Conservation (phyloP, 23 red algal species). For the Gracilaria caudata region DNA sequence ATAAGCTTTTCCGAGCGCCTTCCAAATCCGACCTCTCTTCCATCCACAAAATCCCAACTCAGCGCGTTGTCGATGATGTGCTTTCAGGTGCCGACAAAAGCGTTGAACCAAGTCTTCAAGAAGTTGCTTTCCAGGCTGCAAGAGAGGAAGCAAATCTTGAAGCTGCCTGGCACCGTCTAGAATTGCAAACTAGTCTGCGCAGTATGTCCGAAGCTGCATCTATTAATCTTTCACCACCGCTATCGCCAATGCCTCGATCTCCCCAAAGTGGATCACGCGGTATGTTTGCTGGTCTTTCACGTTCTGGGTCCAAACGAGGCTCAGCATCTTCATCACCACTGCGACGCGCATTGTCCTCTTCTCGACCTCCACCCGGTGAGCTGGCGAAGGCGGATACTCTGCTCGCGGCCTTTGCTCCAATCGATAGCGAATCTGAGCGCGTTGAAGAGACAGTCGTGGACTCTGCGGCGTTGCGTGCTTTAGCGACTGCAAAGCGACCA, state of each 20-base stretch:
- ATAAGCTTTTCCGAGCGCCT: conserved; percentile 37
- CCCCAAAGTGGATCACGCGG: conserved; percentile 11
- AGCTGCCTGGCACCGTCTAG: conserved; percentile 47
- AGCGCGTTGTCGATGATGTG: conserved; percentile 59
- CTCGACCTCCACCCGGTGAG: neutral
- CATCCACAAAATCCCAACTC: conserved; percentile 44
- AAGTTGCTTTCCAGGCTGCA: conserved; percentile 45
- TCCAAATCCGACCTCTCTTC: conserved; percentile 35
- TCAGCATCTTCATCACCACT: conserved; percentile 17
- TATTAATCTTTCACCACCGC: neutral
- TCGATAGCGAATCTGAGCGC: conserved; percentile 53
- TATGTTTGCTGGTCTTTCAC: neutral
- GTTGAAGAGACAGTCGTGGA: conserved; percentile 52
- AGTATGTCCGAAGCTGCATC: conserved; percentile 36
- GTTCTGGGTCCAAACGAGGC: conserved; percentile 27
- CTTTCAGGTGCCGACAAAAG: conserved; percentile 44
- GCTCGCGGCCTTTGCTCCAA: conserved; percentile 60
- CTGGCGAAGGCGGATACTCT: conserved; percentile 38
- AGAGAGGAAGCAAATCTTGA: conserved; percentile 63
- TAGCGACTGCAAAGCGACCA: conserved; percentile 43
- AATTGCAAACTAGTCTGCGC: conserved; percentile 29
- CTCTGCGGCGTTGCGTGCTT: conserved; percentile 23
- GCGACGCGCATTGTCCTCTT: conserved; percentile 6
- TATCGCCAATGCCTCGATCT: conserved; percentile 17
- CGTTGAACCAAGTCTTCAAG: conserved; percentile 62